Conservation (phyloP, 2,329 filamentous ascomycete species). For the Thyridium curvatum region DNA sequence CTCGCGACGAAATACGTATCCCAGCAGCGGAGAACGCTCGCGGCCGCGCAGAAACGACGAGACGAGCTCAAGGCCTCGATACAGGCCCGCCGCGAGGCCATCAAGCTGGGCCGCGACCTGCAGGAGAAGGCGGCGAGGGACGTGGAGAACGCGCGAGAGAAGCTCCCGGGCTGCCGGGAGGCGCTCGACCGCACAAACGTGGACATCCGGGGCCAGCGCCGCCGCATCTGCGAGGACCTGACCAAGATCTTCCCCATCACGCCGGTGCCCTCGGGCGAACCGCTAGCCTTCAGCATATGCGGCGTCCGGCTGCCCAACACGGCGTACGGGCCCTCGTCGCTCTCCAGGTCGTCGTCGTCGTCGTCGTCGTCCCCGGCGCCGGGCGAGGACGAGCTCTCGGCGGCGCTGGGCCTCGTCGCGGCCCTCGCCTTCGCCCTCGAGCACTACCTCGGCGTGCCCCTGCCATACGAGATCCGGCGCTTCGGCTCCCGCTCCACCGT, state of each 20-base stretch:
- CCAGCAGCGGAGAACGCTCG: slow-evolving; percentile 60
- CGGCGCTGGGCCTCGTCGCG: slow-evolving; percentile 74
- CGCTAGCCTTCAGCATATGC: slow-evolving; percentile 80
- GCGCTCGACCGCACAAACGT: slow-evolving; percentile 53
- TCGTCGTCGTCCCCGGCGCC: slow-evolving; percentile 22
- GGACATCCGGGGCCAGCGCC: slow-evolving; percentile 75
- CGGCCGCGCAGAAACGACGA: slow-evolving; percentile 53
- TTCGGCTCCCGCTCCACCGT: slow-evolving; percentile 71
- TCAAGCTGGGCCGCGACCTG: slow-evolving; percentile 53
- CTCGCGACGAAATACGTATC: slow-evolving; percentile 49
- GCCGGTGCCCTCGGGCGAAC: slow-evolving; percentile 45
- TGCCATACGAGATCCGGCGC: slow-evolving; percentile 74
- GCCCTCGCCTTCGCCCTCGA: slow-evolving; percentile 71
- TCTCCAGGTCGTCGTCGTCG: slow-evolving; percentile 26
- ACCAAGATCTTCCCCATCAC: slow-evolving; percentile 74
- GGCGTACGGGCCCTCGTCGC: slow-evolving; percentile 51
- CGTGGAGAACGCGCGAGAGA: slow-evolving; percentile 53
- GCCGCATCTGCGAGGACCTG: slow-evolving; percentile 82
- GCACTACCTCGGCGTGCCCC: slow-evolving; percentile 69
- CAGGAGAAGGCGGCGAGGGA: slow-evolving; percentile 55
- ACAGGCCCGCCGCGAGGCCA: slow-evolving; percentile 57
- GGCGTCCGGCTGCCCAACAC: slow-evolving; percentile 75
- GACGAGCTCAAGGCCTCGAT: slow-evolving; percentile 65
- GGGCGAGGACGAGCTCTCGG: slow-evolving; percentile 67
- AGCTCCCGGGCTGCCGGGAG: slow-evolving; percentile 49